These are phyloP conservation scores for Carpediemonas membranifera DNA, from an alignment of 78 protist species.

Conservation along the genomic window DNA sequence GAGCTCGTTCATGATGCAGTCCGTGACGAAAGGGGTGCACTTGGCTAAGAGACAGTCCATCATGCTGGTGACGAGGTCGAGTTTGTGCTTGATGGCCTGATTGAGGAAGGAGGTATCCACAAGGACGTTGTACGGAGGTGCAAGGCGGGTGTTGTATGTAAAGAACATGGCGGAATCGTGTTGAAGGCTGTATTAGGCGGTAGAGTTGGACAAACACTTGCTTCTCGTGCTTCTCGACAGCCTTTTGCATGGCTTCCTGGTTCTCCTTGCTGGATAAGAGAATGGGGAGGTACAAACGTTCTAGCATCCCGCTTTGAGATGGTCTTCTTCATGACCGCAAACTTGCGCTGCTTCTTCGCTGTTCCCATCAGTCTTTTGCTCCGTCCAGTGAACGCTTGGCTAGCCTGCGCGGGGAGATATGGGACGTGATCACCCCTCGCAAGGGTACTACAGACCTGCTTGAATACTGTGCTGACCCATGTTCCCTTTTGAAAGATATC, in stretches of 20 bases:
- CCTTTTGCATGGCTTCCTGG: not conserved
- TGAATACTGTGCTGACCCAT: too few species aligned
- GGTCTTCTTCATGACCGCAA: constrained; percentile 3
- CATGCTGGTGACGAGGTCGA: constrained; percentile 70
- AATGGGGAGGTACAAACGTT: constrained; percentile 1
- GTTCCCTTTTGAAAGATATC: too few species aligned
- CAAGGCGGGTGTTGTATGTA: constrained; percentile 74
- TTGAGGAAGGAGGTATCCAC: constrained; percentile 97
- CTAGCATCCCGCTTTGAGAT: not conserved
- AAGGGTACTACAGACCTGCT: too few species aligned
- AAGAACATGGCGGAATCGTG: constrained; percentile 78
- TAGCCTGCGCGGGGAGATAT: too few species aligned
- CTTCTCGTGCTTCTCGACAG: too few species aligned
- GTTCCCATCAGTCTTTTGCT: too few species aligned
- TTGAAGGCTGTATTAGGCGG: too few species aligned
- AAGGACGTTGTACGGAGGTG: constrained; percentile 93
- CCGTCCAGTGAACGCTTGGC: too few species aligned
- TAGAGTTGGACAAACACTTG: too few species aligned
- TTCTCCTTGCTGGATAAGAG: constrained; percentile 1
- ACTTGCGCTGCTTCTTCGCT: too few species aligned
- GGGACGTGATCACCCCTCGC: too few species aligned
- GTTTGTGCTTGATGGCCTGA: constrained; percentile 74
- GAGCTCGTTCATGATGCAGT: constrained; percentile 93
- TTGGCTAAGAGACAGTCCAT: constrained; percentile 95
- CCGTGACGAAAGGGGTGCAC: constrained; percentile 72